Base-by-base conservation (phyloP, 2,329 filamentous ascomycete species). In the Fusarium sp. region DNA sequence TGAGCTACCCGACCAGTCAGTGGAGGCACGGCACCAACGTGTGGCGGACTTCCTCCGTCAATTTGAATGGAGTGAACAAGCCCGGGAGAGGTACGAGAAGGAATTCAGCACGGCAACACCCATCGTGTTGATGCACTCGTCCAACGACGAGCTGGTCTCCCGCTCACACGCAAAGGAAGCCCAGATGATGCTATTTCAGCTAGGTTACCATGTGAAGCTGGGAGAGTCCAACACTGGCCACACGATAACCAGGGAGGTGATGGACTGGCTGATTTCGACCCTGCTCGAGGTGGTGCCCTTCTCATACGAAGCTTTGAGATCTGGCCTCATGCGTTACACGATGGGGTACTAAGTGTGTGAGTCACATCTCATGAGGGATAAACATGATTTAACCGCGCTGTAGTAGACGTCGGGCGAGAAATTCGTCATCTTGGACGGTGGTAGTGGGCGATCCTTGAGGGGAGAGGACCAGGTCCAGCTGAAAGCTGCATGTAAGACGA, bases 91-190 rank as follows among this genome's bases (percentile, higher is more conserved):
- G n/a, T 52, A 25, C 15, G 35, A 56, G 35, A 15, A 14, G 10
- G 20, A 37, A 6, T 45, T 50, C 6, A 33, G 37, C 20, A 43
- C 58, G 50, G 15, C 32, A 11, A 67, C 67, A 33, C 67, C 63
- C n/a, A 52, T 66, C 17, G 5, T 69, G 20, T 40, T 69, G 15
- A 20, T 63, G 11, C 57, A 66, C 50, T 54, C 63, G 30, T 11
- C 7, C 9, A 14, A 54, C 40, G 67, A 67, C 14, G 9, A 11
- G 3, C 3, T 2, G 40, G 40, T 66, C n/a, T 4, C n/a, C 25
- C 32, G 15, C 9, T 10, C 33, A 1, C 40, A 45, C 33, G 15
- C 35, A 52, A 69, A 59, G 22, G 47, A 63, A 7, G 67, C 57
- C 38, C 25, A 40, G 25, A 33, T 54, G 22, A 45, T 35, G 6